Evolutionary conservation across 306 rosid species (phyloP).

Genomic region (Dicorynia guianensis): DNA sequence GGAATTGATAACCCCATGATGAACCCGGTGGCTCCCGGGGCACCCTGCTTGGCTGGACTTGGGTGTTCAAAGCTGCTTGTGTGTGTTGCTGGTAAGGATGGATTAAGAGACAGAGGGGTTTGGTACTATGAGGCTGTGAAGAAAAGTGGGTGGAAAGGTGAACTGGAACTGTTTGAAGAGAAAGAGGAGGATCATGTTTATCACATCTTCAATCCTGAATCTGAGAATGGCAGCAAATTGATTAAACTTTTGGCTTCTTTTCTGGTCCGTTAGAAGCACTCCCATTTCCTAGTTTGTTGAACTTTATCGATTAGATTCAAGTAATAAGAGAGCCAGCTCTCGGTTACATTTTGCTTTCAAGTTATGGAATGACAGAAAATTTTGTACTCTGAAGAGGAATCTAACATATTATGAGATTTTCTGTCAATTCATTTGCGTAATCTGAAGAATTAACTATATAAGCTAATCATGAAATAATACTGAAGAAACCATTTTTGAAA

Average conservation of each 20-base stretch:
- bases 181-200: slow-evolving; percentile 34
- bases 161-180: slow-evolving; percentile 26
- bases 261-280: not conserved
- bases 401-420: too few relatives aligned
- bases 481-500: too few relatives aligned
- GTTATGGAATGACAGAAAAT: too few relatives aligned
- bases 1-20: slow-evolving; percentile 47
- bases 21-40: slow-evolving; percentile 46
- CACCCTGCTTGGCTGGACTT: slow-evolving; percentile 58
- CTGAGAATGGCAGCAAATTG: slow-evolving; percentile 26
- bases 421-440: too few relatives aligned
- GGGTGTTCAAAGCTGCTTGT: slow-evolving; percentile 49
- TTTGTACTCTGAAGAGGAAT: too few relatives aligned
- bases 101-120: slow-evolving; percentile 46
- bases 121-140: slow-evolving; percentile 38
- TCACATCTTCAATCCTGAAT: not conserved
- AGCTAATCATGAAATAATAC: too few relatives aligned
- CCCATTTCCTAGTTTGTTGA: not conserved
- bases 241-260: slow-evolving; percentile 39
- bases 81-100: slow-evolving; percentile 46
- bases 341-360: too few relatives aligned
- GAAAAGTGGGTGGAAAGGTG: slow-evolving; percentile 43
- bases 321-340: too few relatives aligned
- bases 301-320: not conserved
- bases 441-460: too few relatives aligned